Evolutionary conservation across 768 basidiomycete species (phyloP), one percentile per base, ranked within the genome.

Genomic region (Coprinellus aureogranulatus): DNA sequence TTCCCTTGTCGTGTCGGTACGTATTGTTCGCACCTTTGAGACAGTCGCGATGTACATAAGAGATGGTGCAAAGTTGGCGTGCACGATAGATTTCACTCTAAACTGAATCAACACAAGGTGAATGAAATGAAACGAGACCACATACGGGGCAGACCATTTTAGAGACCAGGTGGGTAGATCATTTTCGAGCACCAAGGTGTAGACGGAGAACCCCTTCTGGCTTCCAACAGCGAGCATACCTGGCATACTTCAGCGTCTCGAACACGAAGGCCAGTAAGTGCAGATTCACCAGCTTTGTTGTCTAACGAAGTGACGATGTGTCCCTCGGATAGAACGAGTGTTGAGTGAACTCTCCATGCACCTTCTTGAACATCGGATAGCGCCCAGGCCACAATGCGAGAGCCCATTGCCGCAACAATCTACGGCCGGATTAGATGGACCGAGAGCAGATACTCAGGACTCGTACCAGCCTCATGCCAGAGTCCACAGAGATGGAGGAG

Each of bases 111-210:
- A 55, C 53, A 9, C 53, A 14, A 25, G 46, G 28, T 58, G 55
- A 50, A 55, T 46, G 41, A 41, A 25, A 37, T 30, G 39, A 31
- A n/a, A n/a, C 30, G 42, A 25, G 26, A 45, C 22, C 3, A 66
- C 80, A 52, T 76, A 92, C 91, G 75, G 64, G 53, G 77, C 71
- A 20, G 77, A 77, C 92, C 92, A 94, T 73, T 92, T 92, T 67
- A 77, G 77, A 14, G 85, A 86, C 92, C 92, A 94, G 0, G 86
- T 89, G 16, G 86, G 89, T 18, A 93, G 80, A 68, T 92, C 89
- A 64, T 91, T 88, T 62, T 92, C 89, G 28, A 90, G 77, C 55
- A 88, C 84, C 27, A 92, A 73, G 2, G 89, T 89, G 64, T 90
- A 90, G 0, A 92, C 83, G 1, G 88, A 86, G 14, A 94, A 73